phyloP scores from a whole-genome alignment of 495 filamentous ascomycete species.

The Cenococcum geophilum region DNA sequence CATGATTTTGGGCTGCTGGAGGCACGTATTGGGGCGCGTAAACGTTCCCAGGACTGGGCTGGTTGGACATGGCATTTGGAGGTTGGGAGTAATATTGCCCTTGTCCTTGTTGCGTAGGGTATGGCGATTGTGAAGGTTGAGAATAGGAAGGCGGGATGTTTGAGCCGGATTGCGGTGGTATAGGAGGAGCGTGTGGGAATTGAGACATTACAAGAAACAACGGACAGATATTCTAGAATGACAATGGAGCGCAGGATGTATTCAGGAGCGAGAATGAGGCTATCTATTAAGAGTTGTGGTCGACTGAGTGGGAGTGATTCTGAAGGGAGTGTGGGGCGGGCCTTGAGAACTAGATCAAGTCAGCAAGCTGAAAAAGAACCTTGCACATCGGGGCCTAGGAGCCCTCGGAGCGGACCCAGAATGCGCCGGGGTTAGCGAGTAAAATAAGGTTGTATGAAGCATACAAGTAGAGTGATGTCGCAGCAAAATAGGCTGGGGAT shows the following conservation, averaged over 20 bases:
- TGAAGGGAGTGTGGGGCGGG: no score
- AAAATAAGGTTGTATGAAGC: no score
- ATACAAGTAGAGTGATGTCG: no score
- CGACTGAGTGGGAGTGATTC: no score
- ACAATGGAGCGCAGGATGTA: constrained; percentile 2
- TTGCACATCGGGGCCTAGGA: no score
- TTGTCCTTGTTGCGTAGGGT: constrained; percentile 11
- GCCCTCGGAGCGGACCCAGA: no score
- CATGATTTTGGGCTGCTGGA: neutral
- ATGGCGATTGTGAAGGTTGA: constrained; percentile 12
- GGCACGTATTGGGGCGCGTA: neutral
- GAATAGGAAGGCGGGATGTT: neutral
- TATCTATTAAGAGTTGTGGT: neutral
- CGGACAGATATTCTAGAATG: neutral
- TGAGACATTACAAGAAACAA: constrained; percentile 23
- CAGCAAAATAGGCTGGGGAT: no score
- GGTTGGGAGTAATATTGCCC: constrained; percentile 3
- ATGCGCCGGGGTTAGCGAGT: no score
- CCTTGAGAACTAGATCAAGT: no score
- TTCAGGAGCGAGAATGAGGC: neutral
- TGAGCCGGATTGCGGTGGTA: neutral
- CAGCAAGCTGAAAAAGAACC: no score
- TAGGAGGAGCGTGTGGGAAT: constrained; percentile 20
- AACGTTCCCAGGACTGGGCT: neutral
- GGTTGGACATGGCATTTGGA: constrained; percentile 5